Evolutionary conservation across 305 asterid species (phyloP).

Genomic region (Striga hermonthica): DNA sequence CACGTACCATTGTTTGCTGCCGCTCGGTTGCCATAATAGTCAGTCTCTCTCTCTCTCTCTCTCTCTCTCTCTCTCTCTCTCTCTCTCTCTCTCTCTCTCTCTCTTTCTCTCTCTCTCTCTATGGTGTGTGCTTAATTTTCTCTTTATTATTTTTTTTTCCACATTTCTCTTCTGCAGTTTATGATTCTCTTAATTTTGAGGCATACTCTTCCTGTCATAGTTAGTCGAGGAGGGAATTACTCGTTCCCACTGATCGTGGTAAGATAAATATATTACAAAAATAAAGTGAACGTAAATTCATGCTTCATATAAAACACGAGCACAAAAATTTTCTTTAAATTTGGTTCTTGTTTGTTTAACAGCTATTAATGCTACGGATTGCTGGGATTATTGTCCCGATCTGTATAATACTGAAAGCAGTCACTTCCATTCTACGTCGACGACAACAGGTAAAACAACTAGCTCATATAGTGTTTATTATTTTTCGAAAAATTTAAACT

Average conservation of each 20-base stretch:
- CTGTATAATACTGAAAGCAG: constrained; percentile 76
- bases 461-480: neutral
- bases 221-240: constrained; percentile 58
- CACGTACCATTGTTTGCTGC: constrained; percentile 75
- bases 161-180: constrained; percentile 45
- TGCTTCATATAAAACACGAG: neutral
- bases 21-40: constrained; percentile 75
- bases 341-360: constrained; percentile 23
- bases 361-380: constrained; percentile 65
- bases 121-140: neutral
- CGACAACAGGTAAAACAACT: constrained; percentile 45
- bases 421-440: constrained; percentile 53
- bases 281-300: neutral
- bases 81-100: constrained; percentile 11
- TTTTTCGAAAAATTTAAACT: no score
- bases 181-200: constrained; percentile 76
- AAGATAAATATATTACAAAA: constrained; percentile 28
- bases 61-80: constrained; percentile 16
- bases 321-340: constrained; percentile 21
- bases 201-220: constrained; percentile 77
- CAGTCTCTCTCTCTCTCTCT: constrained; percentile 34
- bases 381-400: constrained; percentile 74
- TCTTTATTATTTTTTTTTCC: neutral
- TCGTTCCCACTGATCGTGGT: constrained; percentile 76
- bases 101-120: neutral